Evolutionary conservation across 495 filamentous ascomycete genomes (phyloP), one percentile per base, ranked within the genome.

Genomic region (Penicillium subrubescens): DNA sequence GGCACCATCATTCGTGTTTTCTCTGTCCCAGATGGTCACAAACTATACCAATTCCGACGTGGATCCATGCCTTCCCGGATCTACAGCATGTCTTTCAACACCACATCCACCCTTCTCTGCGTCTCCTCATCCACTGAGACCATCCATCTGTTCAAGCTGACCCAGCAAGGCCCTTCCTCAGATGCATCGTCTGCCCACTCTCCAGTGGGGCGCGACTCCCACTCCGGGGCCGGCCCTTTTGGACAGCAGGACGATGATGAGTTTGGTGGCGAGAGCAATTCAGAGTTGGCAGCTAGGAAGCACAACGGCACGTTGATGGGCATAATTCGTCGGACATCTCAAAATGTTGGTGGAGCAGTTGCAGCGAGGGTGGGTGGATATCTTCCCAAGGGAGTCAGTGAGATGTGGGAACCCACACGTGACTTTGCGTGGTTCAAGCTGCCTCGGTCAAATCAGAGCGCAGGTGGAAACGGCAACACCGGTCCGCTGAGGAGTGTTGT

Each of bases 51-150:
- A 71, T 99, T 99, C 75, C 88, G 95, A 60, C 86, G 95, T 65
- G 95, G 95, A 29, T 96, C 93, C 11, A 96, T 96, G 76, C 95
- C 95, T 0, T 92, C 92, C 4, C 88, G 90, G 23, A 98, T 99
- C 62, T 97, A 91, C 76, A 96, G 93, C 87, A 97, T 99, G 95
- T 95, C 92, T n/a, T 99, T 98, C 82, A 99, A 99, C 74, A 86
- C 92, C 17, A 93, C 90, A 35, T 96, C 93, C 5, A 95, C 94
- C 8, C 84, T 99, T 3, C 88, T 99, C 39, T 97, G 93, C 69
- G 93, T 98, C 59, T 97, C 94, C 14, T 97, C 94, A 11, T 92
- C 92, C 2, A 94, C 93, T 0, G 96, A 99, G 70, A 99, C 95
- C 14, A 90, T 99, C n/a, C 95, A 99, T 71, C 89, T 99, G 55